Base-by-base conservation (phyloP, 306 rosid species). In the Hippophae tibetana region DNA sequence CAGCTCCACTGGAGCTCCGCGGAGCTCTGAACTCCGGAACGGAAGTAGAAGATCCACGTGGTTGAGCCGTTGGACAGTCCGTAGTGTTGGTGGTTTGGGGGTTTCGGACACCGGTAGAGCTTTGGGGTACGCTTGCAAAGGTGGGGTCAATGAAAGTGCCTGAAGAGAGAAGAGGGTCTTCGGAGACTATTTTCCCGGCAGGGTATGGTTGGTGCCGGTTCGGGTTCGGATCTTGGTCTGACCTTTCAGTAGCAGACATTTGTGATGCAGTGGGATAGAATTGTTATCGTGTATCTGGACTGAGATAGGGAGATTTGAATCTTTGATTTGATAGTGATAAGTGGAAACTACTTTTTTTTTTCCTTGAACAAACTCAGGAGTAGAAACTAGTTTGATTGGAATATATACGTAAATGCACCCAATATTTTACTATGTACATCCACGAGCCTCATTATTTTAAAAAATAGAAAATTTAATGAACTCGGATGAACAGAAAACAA, bases 71-170 rank as follows among this genome's bases (percentile, higher is more conserved):
- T 7, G 38, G 13, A 14, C 25, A 26, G 44, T 9, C 42, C 47
- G 25, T 59, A 38, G 46, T 40, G 26, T 54, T 64, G 31, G 53
- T 60, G 54, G n/a, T 43, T 25, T 46, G 40, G 40, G 50, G 7
- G 27, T 42, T 56, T 18, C 10, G 47, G 10, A 50, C 5, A n/a
- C 48, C 53, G 27, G 11, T 23, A 14, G 25, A 42, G 65, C 54
- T 56, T 56, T 42, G 57, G 12, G 25, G 31, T n/a, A 14, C 26
- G 48, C 52, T 5, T 43, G 47, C 3, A 43, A 75, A 44, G 23
- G 79, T 43, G 63, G 73, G 42, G 70, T 67, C 67, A 54, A 82
- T 67, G 69, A 69, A 82, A 57, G 77, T 64, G 6, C 79, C 81
- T 9, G 75, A 23, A 31, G 40, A 52, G 61, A 81, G 84, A 12